A percentile compares a stretch with the other conserved stretches of the same genome.
These are phyloP conservation scores for Yarrowia sp. DNA, from an alignment of 805 yeast genomes.

Conservation along the genomic window DNA sequence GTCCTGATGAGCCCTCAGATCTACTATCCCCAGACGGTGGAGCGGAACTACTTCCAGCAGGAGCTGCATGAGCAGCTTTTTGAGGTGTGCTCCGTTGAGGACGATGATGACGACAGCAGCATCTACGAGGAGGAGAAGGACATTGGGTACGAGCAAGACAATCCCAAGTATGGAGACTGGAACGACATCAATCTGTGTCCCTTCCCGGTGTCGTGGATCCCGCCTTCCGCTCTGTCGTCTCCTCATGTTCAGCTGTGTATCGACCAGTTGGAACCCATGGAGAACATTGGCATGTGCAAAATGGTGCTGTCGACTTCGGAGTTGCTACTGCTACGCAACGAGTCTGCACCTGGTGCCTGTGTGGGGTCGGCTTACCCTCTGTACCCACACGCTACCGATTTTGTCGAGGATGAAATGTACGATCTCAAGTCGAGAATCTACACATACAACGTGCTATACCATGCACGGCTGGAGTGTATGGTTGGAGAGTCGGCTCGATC, in stretches of 20 bases:
- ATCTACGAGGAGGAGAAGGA: not conserved
- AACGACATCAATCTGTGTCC: not conserved
- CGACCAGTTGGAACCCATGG: conserved; percentile 19
- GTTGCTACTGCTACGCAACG: conserved; percentile 3
- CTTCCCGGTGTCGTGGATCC: conserved; percentile 13
- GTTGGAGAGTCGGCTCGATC: not conserved
- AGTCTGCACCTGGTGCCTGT: not conserved
- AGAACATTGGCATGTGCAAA: conserved; percentile 3
- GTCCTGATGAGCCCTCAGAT: not conserved
- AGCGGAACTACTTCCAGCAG: conserved; percentile 1
- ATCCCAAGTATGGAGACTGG: conserved; percentile 19
- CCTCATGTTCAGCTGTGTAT: conserved; percentile 7
- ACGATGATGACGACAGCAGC: not conserved
- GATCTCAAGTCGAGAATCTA: conserved; percentile 21
- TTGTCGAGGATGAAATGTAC: conserved; percentile 27
- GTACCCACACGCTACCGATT: conserved; percentile 30
- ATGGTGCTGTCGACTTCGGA: not conserved
- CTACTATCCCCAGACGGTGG: not conserved
- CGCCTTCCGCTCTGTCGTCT: not conserved
- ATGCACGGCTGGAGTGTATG: not conserved
- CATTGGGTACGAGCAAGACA: not conserved
- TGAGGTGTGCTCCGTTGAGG: not conserved
- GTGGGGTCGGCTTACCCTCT: not conserved
- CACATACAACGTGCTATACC: conserved; percentile 19
- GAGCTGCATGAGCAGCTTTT: not conserved